phyloP scores from a whole-genome alignment of 2,329 filamentous ascomycete genomes.

The Pseudocercospora ulei region DNA sequence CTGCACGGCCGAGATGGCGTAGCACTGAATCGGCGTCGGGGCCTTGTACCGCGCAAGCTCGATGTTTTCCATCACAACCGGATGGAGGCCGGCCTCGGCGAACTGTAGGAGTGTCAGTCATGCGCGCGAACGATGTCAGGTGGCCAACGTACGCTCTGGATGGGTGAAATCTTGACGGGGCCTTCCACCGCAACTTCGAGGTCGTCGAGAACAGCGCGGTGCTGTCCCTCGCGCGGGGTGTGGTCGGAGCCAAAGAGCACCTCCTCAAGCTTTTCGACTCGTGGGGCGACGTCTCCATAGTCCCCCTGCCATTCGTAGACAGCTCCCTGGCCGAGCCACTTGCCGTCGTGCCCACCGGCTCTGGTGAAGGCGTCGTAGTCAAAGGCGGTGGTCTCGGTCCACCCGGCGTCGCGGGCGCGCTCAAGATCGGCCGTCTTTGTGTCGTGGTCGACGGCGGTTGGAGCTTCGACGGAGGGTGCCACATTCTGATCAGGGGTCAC shows the following conservation, averaged over 20 bases:
- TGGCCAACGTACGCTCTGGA: constrained; percentile 41
- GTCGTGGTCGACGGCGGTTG: constrained; percentile 2
- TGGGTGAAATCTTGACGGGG: constrained; percentile 40
- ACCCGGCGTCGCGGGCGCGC: constrained; percentile 24
- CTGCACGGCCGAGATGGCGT: constrained; percentile 69
- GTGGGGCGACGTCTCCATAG: constrained; percentile 73
- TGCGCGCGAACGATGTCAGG: constrained; percentile 7
- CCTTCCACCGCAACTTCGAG: constrained; percentile 47
- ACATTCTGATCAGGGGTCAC: too few relatives aligned
- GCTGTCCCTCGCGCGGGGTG: constrained; percentile 51
- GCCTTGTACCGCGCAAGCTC: constrained; percentile 57
- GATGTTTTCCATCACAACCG: constrained; percentile 69
- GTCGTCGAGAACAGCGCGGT: constrained; percentile 48
- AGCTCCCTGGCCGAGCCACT: constrained; percentile 49
- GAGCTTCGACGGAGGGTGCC: too few relatives aligned
- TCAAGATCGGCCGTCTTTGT: constrained; percentile 4
- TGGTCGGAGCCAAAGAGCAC: constrained; percentile 58
- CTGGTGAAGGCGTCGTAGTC: constrained; percentile 28
- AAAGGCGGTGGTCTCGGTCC: constrained; percentile 26
- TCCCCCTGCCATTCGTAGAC: constrained; percentile 81
- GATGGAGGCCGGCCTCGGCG: constrained; percentile 71
- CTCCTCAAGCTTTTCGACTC: constrained; percentile 58
- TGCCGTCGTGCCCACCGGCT: constrained; percentile 15
- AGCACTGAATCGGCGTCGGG: constrained; percentile 82
- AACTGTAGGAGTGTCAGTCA: constrained; percentile 44